Evolutionary conservation across 306 rosid species (phyloP), one percentile per base, ranked within the genome.

Genomic region (Sindora glabra): DNA sequence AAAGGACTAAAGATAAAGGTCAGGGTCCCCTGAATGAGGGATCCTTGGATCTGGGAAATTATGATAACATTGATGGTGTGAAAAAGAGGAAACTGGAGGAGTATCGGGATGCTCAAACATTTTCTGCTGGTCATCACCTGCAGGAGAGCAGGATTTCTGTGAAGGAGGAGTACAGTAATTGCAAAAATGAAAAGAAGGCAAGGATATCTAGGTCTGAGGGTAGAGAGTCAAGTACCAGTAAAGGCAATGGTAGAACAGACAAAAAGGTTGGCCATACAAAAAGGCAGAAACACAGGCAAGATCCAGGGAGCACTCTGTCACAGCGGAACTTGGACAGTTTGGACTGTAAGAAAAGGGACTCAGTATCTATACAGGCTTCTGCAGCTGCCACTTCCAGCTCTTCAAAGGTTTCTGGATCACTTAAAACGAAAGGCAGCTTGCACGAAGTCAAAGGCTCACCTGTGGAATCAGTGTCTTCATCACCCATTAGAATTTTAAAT

Each of bases 401-500:
- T 56, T 94, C 99, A 55, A 89, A 94, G 75, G 80, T 94, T 67
- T 89, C 99, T 69, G 94, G 95, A 61, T 89, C 95, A 40, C 99
- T 82, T 51, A 94, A 77, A 83, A 82, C 89, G 54, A 89, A 82
- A 76, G 80, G 86, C 59, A 83, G 82, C 74, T 81, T 94, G 72
- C 97, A 84, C 51, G 99, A 94, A 60, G 77, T 79, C 80, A 94
- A 86, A 71, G 94, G 97, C 50, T 94, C 99, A 1, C 99, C 99
- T 0, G 99, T 94, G 38, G 99, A 94, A 84, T 94, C 99, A 9
- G 99, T 94, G 65, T 94, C 99, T 54, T 94, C 99, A n/a, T 94
- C 97, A 18, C 99, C 99, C 50, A 59, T 94, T 84, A 86, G 95
- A 94, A 69, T 77, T 69, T 70, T 63, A 72, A 82, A 70, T 73